A percentile compares a stretch with the other conserved stretches of the same genome.
Evolutionary conservation across 2,329 filamentous ascomycete species (phyloP).

Genomic region (Fusarium setosum): DNA sequence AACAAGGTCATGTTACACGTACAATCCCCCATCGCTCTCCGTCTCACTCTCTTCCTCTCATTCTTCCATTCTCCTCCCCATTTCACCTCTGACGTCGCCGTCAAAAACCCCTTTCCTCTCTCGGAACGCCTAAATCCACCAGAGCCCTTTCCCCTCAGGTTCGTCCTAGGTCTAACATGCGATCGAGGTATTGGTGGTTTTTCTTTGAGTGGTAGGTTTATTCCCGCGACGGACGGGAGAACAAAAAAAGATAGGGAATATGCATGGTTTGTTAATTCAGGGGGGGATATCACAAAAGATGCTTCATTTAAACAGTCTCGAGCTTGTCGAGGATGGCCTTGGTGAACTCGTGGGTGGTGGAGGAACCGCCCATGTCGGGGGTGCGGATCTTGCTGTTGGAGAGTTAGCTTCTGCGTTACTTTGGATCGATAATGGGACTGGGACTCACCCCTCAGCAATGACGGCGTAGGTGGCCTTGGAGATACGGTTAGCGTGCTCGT

Average conservation of each 20-base stretch:
- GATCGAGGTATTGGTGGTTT: slow-evolving; percentile 31
- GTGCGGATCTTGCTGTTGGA: slow-evolving; percentile 81
- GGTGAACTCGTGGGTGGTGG: slow-evolving; percentile 95
- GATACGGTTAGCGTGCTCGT: slow-evolving; percentile 98
- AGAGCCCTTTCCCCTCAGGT: slow-evolving; percentile 25
- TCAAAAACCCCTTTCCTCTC: slow-evolving; percentile 11
- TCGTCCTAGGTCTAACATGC: slow-evolving; percentile 33
- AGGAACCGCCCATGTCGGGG: slow-evolving; percentile 93
- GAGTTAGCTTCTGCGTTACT: slow-evolving; percentile 51
- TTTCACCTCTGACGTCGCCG: slow-evolving; percentile 21
- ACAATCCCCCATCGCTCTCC: slow-evolving; percentile 41
- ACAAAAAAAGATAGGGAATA: slow-evolving; percentile 22
- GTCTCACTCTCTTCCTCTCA: slow-evolving; percentile 13
- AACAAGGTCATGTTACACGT: slow-evolving; percentile 41
- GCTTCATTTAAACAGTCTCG: slow-evolving; percentile 74
- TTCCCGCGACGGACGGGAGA: slow-evolving; percentile 10
- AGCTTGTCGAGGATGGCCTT: slow-evolving; percentile 94
- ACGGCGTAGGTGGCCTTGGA: slow-evolving; percentile 83
- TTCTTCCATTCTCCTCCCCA: slow-evolving; percentile 14
- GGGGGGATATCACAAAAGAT: slow-evolving; percentile 40
- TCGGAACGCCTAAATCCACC: slow-evolving; percentile 36
- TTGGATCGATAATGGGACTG: accelerated
- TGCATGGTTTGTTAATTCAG: slow-evolving; percentile 30
- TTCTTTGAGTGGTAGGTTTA: slow-evolving; percentile 8
- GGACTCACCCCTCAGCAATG: slow-evolving; percentile 87